Base-by-base conservation (phyloP, 2,329 filamentous ascomycete genomes). In the Hymenoscyphus fructigenus region DNA sequence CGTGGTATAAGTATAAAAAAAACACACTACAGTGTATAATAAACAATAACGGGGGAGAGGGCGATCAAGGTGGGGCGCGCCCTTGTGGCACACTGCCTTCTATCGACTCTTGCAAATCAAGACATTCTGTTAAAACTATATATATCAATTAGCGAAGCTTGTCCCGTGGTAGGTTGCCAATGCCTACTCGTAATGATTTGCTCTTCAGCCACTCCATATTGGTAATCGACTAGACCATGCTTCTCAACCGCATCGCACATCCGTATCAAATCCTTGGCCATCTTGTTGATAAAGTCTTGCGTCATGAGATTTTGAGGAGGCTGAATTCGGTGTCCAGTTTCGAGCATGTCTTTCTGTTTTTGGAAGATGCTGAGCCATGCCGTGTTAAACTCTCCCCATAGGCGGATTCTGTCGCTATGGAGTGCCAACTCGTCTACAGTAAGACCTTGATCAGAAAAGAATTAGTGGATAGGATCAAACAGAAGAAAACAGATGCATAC, bases 191-290 rank as follows among this genome's bases (percentile, higher is more conserved):
- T 85, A 71, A 95, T 86, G 71, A 98, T 97, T 74, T 91, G 88
- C 75, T 98, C 93, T 78, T 98, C 95, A 86, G 92, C 96, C 29
- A 98, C 91, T 9, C 95, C 95, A 80, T 97, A 96, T 74, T 98
- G 91, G 76, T 98, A 99, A 79, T 99, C 95, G 12, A 99, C 92
- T 58, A 99, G 81, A n/a, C 95, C 95, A 75, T 96, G 89, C 70
- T 90, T 89, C 77, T 98, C 94, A 67, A 98, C 85, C 60, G 86
- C 86, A 75, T 98, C 93, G 75, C 93, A 96, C 60, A 97, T 82
- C 60, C 88, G 85, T 63, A 96, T 85, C 34, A 99, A 79, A 72
- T 96, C 90, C 62, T 90, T 89, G 14, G 91, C 92, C 85, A 98
- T 89, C 70, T 88, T 88, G 72, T 91, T 87, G 59, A 98, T 82